Percentiles rank a stretch among this genome's conserved stretches.
Conservation (phyloP, 306 rosid genomes). For the Trifolium pratense region DNA sequence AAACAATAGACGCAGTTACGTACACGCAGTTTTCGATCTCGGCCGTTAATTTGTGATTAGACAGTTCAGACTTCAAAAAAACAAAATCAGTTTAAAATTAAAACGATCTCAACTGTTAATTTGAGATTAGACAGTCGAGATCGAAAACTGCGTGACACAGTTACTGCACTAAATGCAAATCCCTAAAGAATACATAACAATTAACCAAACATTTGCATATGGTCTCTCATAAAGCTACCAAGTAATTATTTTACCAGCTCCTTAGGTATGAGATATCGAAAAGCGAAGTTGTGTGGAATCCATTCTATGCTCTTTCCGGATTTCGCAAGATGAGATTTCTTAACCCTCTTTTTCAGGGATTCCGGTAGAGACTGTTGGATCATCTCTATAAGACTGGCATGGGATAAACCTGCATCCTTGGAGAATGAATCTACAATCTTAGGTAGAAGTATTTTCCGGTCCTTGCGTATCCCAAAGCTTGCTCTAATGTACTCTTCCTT, state of each 20-base stretch:
- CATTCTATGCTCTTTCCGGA: slow-evolving; percentile 66
- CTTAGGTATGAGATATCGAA: slow-evolving; percentile 84
- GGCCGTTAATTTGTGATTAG: not conserved
- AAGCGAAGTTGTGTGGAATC: slow-evolving; percentile 77
- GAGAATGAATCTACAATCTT: slow-evolving; percentile 78
- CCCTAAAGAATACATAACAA: slow-evolving; percentile 37
- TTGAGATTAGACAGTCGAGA: not conserved
- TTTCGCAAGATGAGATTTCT: slow-evolving; percentile 55
- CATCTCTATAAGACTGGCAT: slow-evolving; percentile 62
- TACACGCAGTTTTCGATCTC: slow-evolving; percentile 5
- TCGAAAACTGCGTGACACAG: slow-evolving; percentile 1
- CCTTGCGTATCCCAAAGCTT: slow-evolving; percentile 75
- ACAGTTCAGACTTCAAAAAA: not conserved
- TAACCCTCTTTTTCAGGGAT: slow-evolving; percentile 60
- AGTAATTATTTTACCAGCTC: slow-evolving; percentile 59
- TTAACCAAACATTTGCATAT: slow-evolving; percentile 25
- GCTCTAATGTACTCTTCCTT: slow-evolving; percentile 81
- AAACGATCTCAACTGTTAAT: not conserved
- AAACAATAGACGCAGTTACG: not conserved
- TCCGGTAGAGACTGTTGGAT: slow-evolving; percentile 67
- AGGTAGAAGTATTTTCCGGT: slow-evolving; percentile 67
- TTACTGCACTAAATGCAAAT: not conserved
- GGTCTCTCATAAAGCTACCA: slow-evolving; percentile 11
- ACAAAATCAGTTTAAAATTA: not conserved
- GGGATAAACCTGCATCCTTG: slow-evolving; percentile 64